These are phyloP conservation scores for Penicillium salamii DNA, from an alignment of 495 filamentous ascomycete species.

Conservation along the genomic window DNA sequence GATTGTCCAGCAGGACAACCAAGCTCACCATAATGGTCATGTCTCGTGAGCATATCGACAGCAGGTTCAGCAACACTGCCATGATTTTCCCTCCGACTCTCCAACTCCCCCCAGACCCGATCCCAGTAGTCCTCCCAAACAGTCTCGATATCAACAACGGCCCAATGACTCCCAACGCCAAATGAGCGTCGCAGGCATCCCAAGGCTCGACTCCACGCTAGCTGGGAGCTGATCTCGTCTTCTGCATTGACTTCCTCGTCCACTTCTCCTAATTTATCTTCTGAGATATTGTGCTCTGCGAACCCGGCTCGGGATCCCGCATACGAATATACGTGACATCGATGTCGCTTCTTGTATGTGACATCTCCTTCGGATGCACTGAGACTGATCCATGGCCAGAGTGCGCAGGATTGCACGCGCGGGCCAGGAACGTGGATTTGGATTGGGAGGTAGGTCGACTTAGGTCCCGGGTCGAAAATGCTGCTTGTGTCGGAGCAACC, in stretches of 20 bases:
- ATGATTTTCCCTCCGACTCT: slow-evolving; percentile 1
- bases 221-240: slow-evolving; percentile 42
- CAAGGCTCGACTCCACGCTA: slow-evolving; percentile 56
- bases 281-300: slow-evolving; percentile 38
- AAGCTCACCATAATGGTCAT: slow-evolving; percentile 9
- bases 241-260: background rate
- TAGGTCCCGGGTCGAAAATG: slow-evolving; percentile 33
- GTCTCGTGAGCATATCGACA: slow-evolving; percentile 9
- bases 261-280: slow-evolving; percentile 18
- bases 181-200: slow-evolving; percentile 54
- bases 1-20: slow-evolving; percentile 4
- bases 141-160: slow-evolving; percentile 55
- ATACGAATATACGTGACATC: slow-evolving; percentile 47
- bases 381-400: slow-evolving; percentile 26
- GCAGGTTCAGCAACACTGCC: slow-evolving; percentile 5
- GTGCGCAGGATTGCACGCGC: slow-evolving; percentile 35
- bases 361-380: slow-evolving; percentile 19
- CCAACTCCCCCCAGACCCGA: slow-evolving; percentile 12
- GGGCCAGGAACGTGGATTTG: slow-evolving; percentile 51
- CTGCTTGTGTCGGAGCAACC: slow-evolving; percentile 27
- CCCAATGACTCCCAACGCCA: slow-evolving; percentile 35
- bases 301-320: slow-evolving; percentile 48
- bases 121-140: slow-evolving; percentile 57
- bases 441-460: slow-evolving; percentile 47
- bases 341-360: slow-evolving; percentile 41